Evolutionary conservation across 208 protist species (phyloP), one percentile per base, ranked within the genome.

Genomic region (Phytomonas sp.): DNA sequence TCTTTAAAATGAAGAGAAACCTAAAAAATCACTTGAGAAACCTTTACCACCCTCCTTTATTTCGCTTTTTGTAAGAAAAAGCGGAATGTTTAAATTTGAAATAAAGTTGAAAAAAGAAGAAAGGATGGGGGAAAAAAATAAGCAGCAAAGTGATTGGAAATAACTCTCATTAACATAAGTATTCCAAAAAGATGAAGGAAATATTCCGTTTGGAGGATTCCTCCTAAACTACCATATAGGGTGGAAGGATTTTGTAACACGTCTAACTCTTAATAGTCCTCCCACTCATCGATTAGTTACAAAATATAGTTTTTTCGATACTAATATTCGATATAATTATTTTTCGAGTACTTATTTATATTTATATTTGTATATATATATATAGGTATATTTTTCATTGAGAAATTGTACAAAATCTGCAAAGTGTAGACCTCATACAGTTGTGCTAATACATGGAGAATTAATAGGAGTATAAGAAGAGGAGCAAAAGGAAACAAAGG

Each of bases 81-180:
- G 36, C 7, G 20, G 36, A 64, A 15, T 20, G 23, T 43, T 20
- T 20, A 64, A 56, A 7, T 59, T 23, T 37, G 28, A 56, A 17
- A 26, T 62, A 17, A 51, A 69, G 11, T n/a, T 65, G 23, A 51
- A 28, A 15, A 72, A 68, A 31, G 32, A 67, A 72, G 31, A 20
- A 64, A 64, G 23, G 13, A 34, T 20, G 13, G 23, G 13, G 36
- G 60, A 64, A 64, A 60, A 60, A 60, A 60, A n/a, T 60, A 60
- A 60, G n/a, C 23, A 60, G 13, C 40, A 51, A 51, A 51, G 3
- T 51, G 40, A 20, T 15, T 17, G 3, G 40, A 51, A 51, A 6
- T 23, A 51, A 51, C 9, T 6, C 13, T 51, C 40, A 51, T 51
- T 51, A 23, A 17, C 40, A 15, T 51, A 51, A 51, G 9, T 51